Evolutionary conservation across 768 basidiomycete species (phyloP), one percentile per base, ranked within the genome.

Genomic region (Boletales sp.): DNA sequence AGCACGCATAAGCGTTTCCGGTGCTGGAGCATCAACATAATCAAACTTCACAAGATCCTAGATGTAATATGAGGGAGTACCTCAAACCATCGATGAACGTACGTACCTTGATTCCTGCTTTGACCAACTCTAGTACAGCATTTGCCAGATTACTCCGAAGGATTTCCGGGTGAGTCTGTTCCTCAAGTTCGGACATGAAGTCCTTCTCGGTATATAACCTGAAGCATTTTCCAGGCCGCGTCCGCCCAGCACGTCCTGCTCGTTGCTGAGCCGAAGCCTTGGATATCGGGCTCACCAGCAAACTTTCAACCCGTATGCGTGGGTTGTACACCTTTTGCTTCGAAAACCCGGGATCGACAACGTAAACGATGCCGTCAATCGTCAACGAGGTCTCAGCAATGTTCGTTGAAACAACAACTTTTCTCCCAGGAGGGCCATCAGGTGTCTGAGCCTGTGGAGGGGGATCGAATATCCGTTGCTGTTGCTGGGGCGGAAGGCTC

Each of bases 321-420:
- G 95, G 97, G 66, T 97, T 98, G 74, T 98, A 99, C 43, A 98
- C 87, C 65, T 95, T 97, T 70, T 97, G 95, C 70, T 99, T 95
- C 31, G 89, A 94, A 73, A 98, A 97, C 1, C 94, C 94, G 0
- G 94, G 92, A 63, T 97, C 95, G 40, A 97, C 94, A 50, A 97
- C 95, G 60, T 98, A 99, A n/a, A 99, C 94, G 60, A 99, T 97
- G 18, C 95, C 95, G 58, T 99, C 95, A 50, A 99, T 98, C 3
- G 95, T 99, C 38, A 98, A 72, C 2, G 93, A 95, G 2, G 95
- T 98, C 70, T 99, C 95, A 4, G 97, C 97, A 50, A 98, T 93
- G 65, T 98, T 99, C 27, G 95, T 99, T 9, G 94, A 91, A 1
- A 99, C 76, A 30, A 99, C 89, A 39, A 98, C 81, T 67, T 99